Base-by-base conservation (phyloP, 1,139 yeast species). In the Candida dubliniensis region DNA sequence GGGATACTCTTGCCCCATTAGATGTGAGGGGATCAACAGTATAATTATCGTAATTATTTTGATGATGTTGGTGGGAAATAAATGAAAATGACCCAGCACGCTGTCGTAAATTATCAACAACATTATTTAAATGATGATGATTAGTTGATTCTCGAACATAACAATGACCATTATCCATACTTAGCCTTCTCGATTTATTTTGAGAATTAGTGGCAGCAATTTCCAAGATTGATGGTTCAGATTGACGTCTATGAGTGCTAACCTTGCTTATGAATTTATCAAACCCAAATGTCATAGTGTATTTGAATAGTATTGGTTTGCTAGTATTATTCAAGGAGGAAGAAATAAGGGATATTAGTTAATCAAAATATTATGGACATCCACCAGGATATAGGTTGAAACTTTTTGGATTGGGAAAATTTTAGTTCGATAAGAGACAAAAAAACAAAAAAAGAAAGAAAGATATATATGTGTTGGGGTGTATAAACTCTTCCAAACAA, bases 191-290 rank as follows among this genome's bases (percentile, higher is more conserved):
- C 7, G 9, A 23, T 29, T 26, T 36, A 10, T 38, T 27, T 13
- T 38, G 35, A 12, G 35, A 31, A 23, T 45, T 47, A 7, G 46
- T 29, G 12, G 44, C 43, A 5, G 50, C 52, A 13, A 53, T 15
- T 34, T 55, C 58, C 24, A 50, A 39, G 8, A 55, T 43, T 2
- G 58, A 51, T 2, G 56, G 43, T 31, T 56, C 58, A 4, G 55
- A 47, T n/a, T 52, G 49, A 36, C 39, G 38, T 38, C 58, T 44
- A 30, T 36, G 47, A n/a, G 41, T 37, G 49, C 48, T 45, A 2
- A 59, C 61, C 37, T 59, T 58, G 36, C 41, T 51, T 40, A 52
- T 56, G 18, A 59, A 44, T 46, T 52, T 56, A 36, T 59, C 62
- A 58, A 55, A 38, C 53, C 52, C 42, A 55, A 56, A 38, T 37